Conservation (phyloP, 2,329 filamentous ascomycete genomes). For the Intubia oerlemansii region DNA sequence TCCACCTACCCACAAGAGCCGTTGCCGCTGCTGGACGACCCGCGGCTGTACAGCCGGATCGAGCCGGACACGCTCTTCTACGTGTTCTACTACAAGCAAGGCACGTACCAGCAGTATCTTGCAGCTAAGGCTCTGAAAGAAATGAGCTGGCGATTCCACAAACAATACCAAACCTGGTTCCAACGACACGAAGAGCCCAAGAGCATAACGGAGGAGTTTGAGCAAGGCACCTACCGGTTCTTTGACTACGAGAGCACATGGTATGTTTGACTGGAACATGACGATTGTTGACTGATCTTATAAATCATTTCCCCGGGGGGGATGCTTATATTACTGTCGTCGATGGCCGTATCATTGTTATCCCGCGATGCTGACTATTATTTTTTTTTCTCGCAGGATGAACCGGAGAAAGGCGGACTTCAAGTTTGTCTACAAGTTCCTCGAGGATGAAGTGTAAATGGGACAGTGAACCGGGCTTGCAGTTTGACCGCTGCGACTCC, state of each 20-base stretch:
- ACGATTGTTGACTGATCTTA: too few species aligned
- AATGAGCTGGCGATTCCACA: conserved; percentile 97
- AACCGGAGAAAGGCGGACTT: conserved; percentile 95
- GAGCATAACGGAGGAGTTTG: conserved; percentile 94
- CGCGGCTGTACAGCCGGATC: conserved; percentile 66
- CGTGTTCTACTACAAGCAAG: conserved; percentile 97
- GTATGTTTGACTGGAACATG: too few species aligned
- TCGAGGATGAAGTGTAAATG: conserved; percentile 72
- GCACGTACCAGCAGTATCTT: conserved; percentile 84
- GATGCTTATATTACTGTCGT: too few species aligned
- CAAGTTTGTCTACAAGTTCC: conserved; percentile 94
- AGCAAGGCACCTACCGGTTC: conserved; percentile 97
- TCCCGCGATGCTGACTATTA: neutral
- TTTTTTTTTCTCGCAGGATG: conserved; percentile 44
- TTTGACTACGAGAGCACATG: conserved; percentile 99
- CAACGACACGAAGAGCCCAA: conserved; percentile 97
- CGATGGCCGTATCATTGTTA: neutral
- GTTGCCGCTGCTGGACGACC: conserved; percentile 80
- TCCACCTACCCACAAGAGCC: conserved; percentile 82
- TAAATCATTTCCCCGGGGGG: conserved; percentile 1
- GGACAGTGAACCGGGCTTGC: too few species aligned
- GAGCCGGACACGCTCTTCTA: conserved; percentile 96
- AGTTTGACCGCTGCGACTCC: too few species aligned
- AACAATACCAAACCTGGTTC: conserved; percentile 99
- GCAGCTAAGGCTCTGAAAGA: conserved; percentile 94